Evolutionary conservation across 129 eudicot genomes (phyloP), one percentile per base, ranked within the genome.

Genomic region (Kitagawia praeruptora): DNA sequence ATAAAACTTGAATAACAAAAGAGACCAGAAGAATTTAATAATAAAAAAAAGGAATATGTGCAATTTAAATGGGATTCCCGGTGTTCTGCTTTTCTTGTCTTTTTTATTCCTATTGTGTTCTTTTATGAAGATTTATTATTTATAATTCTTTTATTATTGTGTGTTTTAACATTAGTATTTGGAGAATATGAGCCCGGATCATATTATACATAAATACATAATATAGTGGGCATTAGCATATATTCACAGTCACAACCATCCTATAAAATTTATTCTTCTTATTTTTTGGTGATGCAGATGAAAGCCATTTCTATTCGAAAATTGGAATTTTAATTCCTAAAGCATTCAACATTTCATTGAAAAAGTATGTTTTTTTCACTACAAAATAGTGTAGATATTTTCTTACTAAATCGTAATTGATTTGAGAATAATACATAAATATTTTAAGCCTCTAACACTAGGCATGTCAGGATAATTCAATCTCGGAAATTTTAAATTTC

Each of bases 111-210:
- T 37, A 18, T 15, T 37, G 38, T 70, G 42, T 34, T 70, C 75
- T 4, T 28, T 31, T 34, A 34, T 34, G 37, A 34, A 34, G 2
- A 4, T 28, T 66, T 58, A 7, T 2, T n/a, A 7, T 2, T n/a
- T 69, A 4, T 14, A 34, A 14, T 28, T 69, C 8, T 34, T 15
- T 18, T 69, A 14, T 28, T 40, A 3, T 40, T 40, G 42, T 34
- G n/a, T 61, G 42, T 69, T 69, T 69, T 34, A 69, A 18, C n/a
- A 38, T 69, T 31, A 69, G 47, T 69, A 49, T 56, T n/a, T 23
- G 34, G 45, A 78, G 86, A 80, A 85, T 85, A 82, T 76, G 58
- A 80, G 75, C 75, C 75, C 31, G 8, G 75, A 70, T 79, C 77
- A 82, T 66, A 74, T 73, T 12, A 1, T 31, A 31, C 34, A 72